Conservation (phyloP, 2,329 filamentous ascomycete genomes). For the Blumeria hordei region DNA sequence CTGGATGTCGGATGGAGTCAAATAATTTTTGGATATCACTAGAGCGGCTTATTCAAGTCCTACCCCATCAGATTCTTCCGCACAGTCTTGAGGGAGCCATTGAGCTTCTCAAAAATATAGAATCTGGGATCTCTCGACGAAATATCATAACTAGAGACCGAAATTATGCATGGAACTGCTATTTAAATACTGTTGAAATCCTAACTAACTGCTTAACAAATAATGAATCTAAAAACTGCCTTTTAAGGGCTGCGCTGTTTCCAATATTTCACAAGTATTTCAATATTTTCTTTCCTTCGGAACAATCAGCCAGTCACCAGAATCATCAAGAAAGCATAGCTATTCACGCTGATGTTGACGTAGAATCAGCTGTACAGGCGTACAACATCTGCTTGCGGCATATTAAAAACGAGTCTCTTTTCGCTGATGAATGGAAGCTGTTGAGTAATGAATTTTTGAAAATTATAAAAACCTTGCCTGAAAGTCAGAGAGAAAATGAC, state of each 20-base stretch:
- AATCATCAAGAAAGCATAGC: slow-evolving; percentile 21
- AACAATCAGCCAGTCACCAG: slow-evolving; percentile 6
- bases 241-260: slow-evolving; percentile 26
- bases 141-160: slow-evolving; percentile 52
- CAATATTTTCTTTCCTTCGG: slow-evolving; percentile 4
- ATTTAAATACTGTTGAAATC: slow-evolving; percentile 37
- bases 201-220: slow-evolving; percentile 24
- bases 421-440: slow-evolving; percentile 34
- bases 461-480: slow-evolving; percentile 48
- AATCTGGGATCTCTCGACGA: slow-evolving; percentile 43
- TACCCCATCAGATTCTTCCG: slow-evolving; percentile 33
- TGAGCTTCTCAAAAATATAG: slow-evolving; percentile 40
- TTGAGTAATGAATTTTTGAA: slow-evolving; percentile 37
- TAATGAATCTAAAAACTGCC: slow-evolving; percentile 16
- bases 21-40: slow-evolving; percentile 50
- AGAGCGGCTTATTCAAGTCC: slow-evolving; percentile 28
- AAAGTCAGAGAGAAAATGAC: slow-evolving; percentile 61
- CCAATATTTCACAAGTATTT: slow-evolving; percentile 31
- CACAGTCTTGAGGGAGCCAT: slow-evolving; percentile 26
- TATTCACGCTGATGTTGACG: slow-evolving; percentile 13
- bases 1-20: slow-evolving; percentile 60
- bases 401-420: slow-evolving; percentile 13
- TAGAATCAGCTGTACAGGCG: neutral
- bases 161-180: slow-evolving; percentile 48
- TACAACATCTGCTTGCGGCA: neutral